Evolutionary conservation across 148 eudicot species (phyloP), one percentile per base, ranked within the genome.

Genomic region (Oxyria digyna): DNA sequence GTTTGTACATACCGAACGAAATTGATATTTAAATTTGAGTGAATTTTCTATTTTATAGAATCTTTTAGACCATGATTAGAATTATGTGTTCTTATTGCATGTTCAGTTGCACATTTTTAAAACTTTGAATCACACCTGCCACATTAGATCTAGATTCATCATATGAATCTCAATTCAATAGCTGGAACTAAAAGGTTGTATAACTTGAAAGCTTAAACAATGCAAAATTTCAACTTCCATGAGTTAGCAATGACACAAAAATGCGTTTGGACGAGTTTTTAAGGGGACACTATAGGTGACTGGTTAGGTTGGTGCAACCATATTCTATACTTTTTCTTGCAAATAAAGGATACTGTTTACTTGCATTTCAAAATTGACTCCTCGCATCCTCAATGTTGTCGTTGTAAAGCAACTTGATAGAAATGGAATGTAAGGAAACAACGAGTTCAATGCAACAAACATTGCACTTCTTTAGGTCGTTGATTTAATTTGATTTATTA

Each of bases 321-420:
- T 52, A 13, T 1, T 4, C 0, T 9, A 18, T 52, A 0, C 10
- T 46, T 6, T 46, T 7, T 0, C 9, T 38, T 1, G 15, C 3
- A 14, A 4, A 43, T 42, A 42, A 10, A 42, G n/a, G 14, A 10
- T 43, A 43, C n/a, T 43, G 5, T 43, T 14, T 43, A 43, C 50
- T 45, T 8, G 10, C 50, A n/a, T 45, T 1, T n/a, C n/a, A n/a
- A n/a, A n/a, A n/a, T n/a, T n/a, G n/a, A 4, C 18, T 46, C 21
- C 52, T n/a, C n/a, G n/a, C 17, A 46, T 13, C 18, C 18, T 74
- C 48, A 64, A 91, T 96, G 78, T 83, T 69, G 92, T 87, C 52
- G 89, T 93, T 8, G 96, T 91, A 55, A 89, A 87, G 76, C 91
- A 87, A 71, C 84, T 91, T 13, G 92, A 89, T 72, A 87, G 96